These are phyloP conservation scores for Marasmius sp. DNA, from an alignment of 1,284 basidiomycete genomes.

Conservation along the genomic window DNA sequence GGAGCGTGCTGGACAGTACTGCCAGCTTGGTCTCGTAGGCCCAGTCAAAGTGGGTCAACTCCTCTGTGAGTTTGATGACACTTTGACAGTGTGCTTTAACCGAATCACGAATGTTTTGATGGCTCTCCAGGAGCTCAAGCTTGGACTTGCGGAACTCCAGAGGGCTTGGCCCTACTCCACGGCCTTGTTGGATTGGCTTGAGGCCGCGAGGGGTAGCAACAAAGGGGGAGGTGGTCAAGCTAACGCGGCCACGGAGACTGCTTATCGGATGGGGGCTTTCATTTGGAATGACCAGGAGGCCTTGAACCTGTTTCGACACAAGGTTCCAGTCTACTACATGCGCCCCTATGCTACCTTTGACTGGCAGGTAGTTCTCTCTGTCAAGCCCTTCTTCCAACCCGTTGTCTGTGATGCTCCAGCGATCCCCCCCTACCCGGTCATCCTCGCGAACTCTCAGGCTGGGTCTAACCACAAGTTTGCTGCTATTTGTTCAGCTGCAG, in stretches of 20 bases:
- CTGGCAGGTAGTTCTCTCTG: background rate
- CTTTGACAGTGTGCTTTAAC: background rate
- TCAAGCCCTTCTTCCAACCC: background rate
- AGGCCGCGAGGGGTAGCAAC: background rate
- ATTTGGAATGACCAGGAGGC: constrained; percentile 2
- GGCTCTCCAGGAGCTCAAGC: background rate
- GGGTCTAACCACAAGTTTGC: constrained; percentile 9
- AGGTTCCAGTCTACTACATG: constrained; percentile 3
- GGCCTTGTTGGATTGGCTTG: background rate
- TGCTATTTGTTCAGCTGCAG: background rate
- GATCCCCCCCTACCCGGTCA: background rate
- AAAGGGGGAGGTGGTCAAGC: too few relatives aligned
- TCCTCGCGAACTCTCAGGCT: constrained; percentile 1
- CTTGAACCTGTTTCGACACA: background rate
- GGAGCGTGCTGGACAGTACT: background rate
- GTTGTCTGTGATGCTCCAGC: background rate
- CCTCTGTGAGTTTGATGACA: background rate
- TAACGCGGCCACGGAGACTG: too few relatives aligned
- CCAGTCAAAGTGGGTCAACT: background rate
- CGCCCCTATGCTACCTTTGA: background rate
- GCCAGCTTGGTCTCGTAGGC: background rate
- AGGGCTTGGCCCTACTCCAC: background rate
- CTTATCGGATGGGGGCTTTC: constrained; percentile 5
- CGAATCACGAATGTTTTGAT: background rate
- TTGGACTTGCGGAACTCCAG: constrained; percentile 1